phyloP scores from a whole-genome alignment of 306 rosid species.

The Dalbergia cochinchinensis region DNA sequence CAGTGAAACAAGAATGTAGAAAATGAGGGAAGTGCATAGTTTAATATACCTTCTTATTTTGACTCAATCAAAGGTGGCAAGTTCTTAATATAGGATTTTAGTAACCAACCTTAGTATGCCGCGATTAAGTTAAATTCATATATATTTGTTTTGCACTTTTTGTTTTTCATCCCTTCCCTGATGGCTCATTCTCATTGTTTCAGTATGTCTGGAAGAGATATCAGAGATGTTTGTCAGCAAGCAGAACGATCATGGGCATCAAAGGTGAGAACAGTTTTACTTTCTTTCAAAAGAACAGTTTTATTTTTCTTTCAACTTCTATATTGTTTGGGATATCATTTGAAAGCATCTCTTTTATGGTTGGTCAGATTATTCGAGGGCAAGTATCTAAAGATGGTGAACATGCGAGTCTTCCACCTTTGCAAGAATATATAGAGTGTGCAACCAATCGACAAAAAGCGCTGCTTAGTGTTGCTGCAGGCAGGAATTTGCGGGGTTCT shows the following conservation, averaged over 20 bases:
- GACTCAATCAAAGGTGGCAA: conserved; percentile 29
- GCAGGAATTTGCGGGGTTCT: conserved; percentile 12
- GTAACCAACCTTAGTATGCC: conserved; percentile 22
- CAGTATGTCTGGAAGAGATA: conserved; percentile 98
- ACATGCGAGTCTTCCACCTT: conserved; percentile 45
- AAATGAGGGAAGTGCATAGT: neutral
- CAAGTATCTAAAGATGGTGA: conserved; percentile 48
- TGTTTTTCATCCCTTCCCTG: conserved; percentile 4
- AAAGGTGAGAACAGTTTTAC: conserved; percentile 58
- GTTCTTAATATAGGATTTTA: conserved; percentile 41
- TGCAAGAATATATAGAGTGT: conserved; percentile 50
- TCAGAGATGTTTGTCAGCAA: conserved; percentile 85
- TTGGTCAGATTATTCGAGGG: conserved; percentile 65
- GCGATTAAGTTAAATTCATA: neutral
- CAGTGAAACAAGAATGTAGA: conserved; percentile 27
- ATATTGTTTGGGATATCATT: neutral
- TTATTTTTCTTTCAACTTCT: neutral
- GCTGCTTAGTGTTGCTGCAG: conserved; percentile 49
- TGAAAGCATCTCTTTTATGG: neutral
- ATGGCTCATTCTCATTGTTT: conserved; percentile 37
- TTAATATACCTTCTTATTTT: conserved; percentile 31
- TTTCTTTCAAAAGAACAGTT: too few relatives aligned
- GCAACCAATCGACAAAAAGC: conserved; percentile 43
- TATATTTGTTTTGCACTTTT: conserved; percentile 11
- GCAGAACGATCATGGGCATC: conserved; percentile 98